A percentile compares a stretch with the other conserved stretches of the same genome.
Evolutionary conservation across 768 basidiomycete species (phyloP).

Genomic region (Rhodotorula kratochvilovae): DNA sequence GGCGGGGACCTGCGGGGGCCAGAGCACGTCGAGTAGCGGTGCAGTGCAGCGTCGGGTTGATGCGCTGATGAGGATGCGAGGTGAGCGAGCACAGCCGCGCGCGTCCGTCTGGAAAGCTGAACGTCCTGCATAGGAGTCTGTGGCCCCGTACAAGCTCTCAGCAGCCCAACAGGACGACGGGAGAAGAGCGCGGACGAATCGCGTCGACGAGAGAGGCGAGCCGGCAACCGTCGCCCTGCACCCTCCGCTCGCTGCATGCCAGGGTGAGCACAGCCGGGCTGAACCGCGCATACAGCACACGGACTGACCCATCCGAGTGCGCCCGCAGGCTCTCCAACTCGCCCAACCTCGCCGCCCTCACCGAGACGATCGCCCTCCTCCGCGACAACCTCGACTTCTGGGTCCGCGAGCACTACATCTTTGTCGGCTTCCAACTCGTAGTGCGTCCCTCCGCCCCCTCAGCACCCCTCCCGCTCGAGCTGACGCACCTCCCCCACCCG

Average conservation of each 20-base stretch:
- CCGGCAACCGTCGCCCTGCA: background rate
- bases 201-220: too few relatives aligned
- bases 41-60: too few relatives aligned
- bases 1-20: too few relatives aligned
- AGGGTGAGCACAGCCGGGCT: background rate
- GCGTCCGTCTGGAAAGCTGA: too few relatives aligned
- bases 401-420: slow-evolving; percentile 16
- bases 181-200: too few relatives aligned
- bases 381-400: slow-evolving; percentile 12
- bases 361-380: background rate
- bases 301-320: background rate
- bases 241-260: background rate
- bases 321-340: background rate
- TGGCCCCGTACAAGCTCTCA: too few relatives aligned
- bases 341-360: background rate
- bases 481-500: background rate
- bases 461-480: background rate
- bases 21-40: too few relatives aligned
- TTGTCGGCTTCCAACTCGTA: slow-evolving; percentile 15
- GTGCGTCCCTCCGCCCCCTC: background rate
- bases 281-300: background rate
- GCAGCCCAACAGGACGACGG: too few relatives aligned
- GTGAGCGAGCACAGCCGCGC: too few relatives aligned
- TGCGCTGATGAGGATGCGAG: too few relatives aligned
- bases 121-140: too few relatives aligned